Base-by-base conservation (phyloP, 2,329 filamentous ascomycete species). In the Capronia americana region DNA sequence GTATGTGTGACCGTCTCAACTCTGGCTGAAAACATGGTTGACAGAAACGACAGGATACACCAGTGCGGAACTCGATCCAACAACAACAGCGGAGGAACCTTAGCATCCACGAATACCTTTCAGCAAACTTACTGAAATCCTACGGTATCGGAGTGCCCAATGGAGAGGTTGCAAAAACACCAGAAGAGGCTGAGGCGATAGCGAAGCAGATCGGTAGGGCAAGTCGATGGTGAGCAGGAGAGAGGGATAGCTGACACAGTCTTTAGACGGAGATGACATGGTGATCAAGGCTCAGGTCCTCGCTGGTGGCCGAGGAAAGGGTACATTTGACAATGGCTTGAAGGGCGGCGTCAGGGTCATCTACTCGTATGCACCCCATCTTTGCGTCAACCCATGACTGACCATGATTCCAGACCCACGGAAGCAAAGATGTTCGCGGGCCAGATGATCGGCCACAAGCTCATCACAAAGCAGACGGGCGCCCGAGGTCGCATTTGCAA, bases 221-320 rank as follows among this genome's bases (percentile, higher is more conserved):
- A 17, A 56, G 46, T 12, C 46, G 38, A 61, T 38, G 4, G 26
- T n/a, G 26, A 46, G 30, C 17, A 26, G 7, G 14, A 2, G 34
- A 28, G 48, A 51, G 10, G 14, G 24, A 44, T 32, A 11, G 34
- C 48, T 61, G 58, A 61, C 58, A 48, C 38, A 23, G 46, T 14
- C 30, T 14, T 65, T 74, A 85, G 90, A 87, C 73, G 87, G 87
- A 75, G 94, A 96, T 79, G 95, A 99, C 81, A 94, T 97, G 88
- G 95, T 99, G 75, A 98, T 99, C 87, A 99, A 99, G 88, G 95
- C 95, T 70, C 95, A 99, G 85, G 95, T 99, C 69, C 91, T 99
- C 70, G 95, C 95, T 70, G 95, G 95, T 83, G 95, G 95, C 72
- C 91, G 95, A 85, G 95, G 95, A 83, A 99, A 99, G 87, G 95